Base-by-base conservation (phyloP, 257 asterid species). In the Pogostemon cablin region DNA sequence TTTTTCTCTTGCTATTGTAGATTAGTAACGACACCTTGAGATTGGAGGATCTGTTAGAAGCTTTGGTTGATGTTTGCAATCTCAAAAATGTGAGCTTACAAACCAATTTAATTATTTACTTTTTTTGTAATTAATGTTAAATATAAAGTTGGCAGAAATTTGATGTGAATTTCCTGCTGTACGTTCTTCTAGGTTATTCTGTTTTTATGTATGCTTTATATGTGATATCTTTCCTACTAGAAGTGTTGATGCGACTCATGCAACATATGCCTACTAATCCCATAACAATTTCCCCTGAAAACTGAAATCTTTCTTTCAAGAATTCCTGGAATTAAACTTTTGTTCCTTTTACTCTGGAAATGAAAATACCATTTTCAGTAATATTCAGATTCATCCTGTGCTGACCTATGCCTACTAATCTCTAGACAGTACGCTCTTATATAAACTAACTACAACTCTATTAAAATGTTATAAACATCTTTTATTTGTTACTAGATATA, bases 61-160 rank as follows among this genome's bases (percentile, higher is more conserved):
- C 96, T 67, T 81, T 93, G 84, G 70, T 83, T 73, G 92, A 83
- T 77, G 89, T 89, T 66, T 87, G 96, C 85, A 73, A 76, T 73
- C 84, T 87, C 49, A 55, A 86, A 81, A 84, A 90, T 79, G 98
- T 93, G 82, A 83, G 95, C 79, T 55, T 61, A 41, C 66, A 40
- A 34, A 62, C 69, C 39, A 67, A n/a, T 25, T 62, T 49, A 39
- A 66, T 17, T 20, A 53, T 17, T 53, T 25, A 1, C 58, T 53
- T 35, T 78, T 38, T 78, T 38, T 56, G 57, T 62, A 10, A 35
- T 56, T 65, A 39, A 46, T 76, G 17, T 64, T 62, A 60, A 15
- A 50, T 53, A 76, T 58, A 60, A 43, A 66, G 48, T 32, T 49
- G 20, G 43, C 25, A 53, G 65, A 48, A 68, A 62, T 11, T 78